Conservation (phyloP, 805 yeast species). For the Geotrichum ghanense region DNA sequence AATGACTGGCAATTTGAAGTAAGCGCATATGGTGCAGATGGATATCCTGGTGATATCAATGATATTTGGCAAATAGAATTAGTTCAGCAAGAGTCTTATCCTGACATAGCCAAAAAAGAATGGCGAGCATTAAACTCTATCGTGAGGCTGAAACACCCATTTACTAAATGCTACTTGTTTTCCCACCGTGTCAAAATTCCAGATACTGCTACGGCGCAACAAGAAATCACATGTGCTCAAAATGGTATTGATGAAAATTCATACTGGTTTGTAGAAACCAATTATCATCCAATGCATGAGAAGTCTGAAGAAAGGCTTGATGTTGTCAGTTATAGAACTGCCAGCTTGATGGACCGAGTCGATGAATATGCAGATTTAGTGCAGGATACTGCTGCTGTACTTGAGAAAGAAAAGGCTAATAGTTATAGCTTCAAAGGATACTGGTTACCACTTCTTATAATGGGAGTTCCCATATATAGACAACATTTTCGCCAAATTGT, state of each 20-base stretch:
- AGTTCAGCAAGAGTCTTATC: slow-evolving; percentile 23
- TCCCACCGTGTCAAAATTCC: slow-evolving; percentile 55
- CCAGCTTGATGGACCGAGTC: slow-evolving; percentile 8
- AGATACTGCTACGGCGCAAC: slow-evolving; percentile 55
- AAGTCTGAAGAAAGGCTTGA: slow-evolving; percentile 4
- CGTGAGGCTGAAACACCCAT: slow-evolving; percentile 46
- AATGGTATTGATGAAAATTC: slow-evolving; percentile 47
- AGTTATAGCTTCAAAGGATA: slow-evolving; percentile 1
- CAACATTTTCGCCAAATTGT: slow-evolving; percentile 9
- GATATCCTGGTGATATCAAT: slow-evolving; percentile 41
- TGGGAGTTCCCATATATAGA: slow-evolving; percentile 6
- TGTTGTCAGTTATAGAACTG: slow-evolving; percentile 7
- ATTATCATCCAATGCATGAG: slow-evolving; percentile 36
- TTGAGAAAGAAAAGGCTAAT: neutral
- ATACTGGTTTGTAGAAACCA: slow-evolving; percentile 51
- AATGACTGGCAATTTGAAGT: slow-evolving; percentile 18
- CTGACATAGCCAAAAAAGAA: slow-evolving; percentile 20
- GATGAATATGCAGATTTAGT: slow-evolving; percentile 11
- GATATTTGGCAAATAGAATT: slow-evolving; percentile 48
- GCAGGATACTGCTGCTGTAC: slow-evolving; percentile 4
- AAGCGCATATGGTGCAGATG: slow-evolving; percentile 39
- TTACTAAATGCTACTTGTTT: slow-evolving; percentile 47
- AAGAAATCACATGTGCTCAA: slow-evolving; percentile 65
- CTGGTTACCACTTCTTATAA: slow-evolving; percentile 7
- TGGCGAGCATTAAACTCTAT: slow-evolving; percentile 39